Conservation (phyloP, 129 eudicot genomes). For the Smallanthus sonchifolius region DNA sequence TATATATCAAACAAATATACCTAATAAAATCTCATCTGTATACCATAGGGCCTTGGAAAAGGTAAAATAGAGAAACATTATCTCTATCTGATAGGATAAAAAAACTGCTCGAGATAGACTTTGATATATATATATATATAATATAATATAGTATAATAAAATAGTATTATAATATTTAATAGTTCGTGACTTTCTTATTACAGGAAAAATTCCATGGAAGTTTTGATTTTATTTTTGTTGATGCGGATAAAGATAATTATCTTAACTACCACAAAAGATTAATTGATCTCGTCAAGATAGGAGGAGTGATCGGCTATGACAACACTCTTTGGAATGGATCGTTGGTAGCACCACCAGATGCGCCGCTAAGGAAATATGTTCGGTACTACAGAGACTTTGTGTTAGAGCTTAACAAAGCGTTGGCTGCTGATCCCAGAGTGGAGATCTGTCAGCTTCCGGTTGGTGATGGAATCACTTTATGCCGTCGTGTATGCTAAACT, state of each 20-base stretch:
- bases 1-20: no score
- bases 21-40: no score
- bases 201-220: conserved; percentile 45
- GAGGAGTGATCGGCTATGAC: conserved; percentile 37
- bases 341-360: conserved; percentile 41
- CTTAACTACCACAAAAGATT: conserved; percentile 38
- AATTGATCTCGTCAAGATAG: conserved; percentile 33
- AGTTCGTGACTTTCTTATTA: not conserved
- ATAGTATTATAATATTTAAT: not conserved
- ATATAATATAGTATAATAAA: not conserved
- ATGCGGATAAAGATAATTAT: conserved; percentile 53
- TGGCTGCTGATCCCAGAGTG: conserved; percentile 48
- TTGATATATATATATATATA: not conserved
- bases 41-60: no score
- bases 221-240: conserved; percentile 51
- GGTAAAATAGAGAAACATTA: no score
- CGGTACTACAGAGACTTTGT: conserved; percentile 50
- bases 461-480: conserved; percentile 53
- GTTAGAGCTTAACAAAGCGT: conserved; percentile 35
- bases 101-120: no score
- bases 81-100: no score
- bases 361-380: conserved; percentile 47
- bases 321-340: conserved; percentile 45
- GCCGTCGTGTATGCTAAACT: conserved; percentile 40
- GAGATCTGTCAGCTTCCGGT: conserved; percentile 53